Evolutionary conservation across 176 grass and related monocot genomes (phyloP).

Genomic region (Paspalum vaginatum): DNA sequence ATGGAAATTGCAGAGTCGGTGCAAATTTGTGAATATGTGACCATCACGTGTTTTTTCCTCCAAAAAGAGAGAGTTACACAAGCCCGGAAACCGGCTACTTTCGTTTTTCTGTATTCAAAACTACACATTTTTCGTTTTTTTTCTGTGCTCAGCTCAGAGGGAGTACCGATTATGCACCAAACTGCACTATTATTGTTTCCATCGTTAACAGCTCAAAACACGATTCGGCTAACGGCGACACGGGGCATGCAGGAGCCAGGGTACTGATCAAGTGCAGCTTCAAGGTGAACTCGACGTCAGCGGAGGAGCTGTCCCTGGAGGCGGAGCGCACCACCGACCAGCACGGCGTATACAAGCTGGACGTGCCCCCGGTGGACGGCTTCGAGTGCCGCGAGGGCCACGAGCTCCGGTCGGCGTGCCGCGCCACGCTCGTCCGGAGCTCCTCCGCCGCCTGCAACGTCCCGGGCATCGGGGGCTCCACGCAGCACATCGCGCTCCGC

Average conservation of each 20-base stretch:
- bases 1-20: background rate
- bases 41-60: background rate
- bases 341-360: constrained; percentile 90
- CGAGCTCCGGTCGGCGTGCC: constrained; percentile 74
- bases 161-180: background rate
- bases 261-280: constrained; percentile 87
- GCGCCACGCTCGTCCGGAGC: constrained; percentile 71
- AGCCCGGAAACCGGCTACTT: too few species aligned
- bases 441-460: constrained; percentile 79
- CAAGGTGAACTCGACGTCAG: constrained; percentile 66
- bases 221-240: background rate
- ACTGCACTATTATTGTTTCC: background rate
- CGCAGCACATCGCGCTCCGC: constrained; percentile 84
- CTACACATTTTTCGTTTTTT: background rate
- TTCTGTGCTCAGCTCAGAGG: background rate
- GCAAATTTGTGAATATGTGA: background rate
- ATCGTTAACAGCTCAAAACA: background rate
- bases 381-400: constrained; percentile 86
- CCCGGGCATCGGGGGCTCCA: constrained; percentile 64
- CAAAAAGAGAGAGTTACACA: too few species aligned
- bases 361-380: constrained; percentile 78
- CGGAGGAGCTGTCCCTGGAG: constrained; percentile 75
- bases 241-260: constrained; percentile 56
- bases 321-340: constrained; percentile 90
- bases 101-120: background rate